phyloP scores from a whole-genome alignment of 108 stramenopile species.

The Pseudonitzschia multistriata region DNA sequence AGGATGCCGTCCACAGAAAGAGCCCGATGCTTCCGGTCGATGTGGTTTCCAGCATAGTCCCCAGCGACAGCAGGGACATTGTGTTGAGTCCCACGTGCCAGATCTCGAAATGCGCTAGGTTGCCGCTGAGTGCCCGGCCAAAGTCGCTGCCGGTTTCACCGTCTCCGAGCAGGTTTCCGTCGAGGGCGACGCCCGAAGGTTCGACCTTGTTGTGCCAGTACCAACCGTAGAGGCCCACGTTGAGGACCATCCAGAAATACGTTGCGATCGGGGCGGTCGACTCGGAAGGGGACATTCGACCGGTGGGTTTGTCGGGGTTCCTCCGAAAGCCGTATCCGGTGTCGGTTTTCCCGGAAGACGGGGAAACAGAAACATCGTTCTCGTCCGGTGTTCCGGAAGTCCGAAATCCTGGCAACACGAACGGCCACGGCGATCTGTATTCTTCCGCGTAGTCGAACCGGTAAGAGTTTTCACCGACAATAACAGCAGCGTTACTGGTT shows the following conservation, averaged over 20 bases:
- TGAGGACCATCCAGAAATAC: constrained; percentile 45
- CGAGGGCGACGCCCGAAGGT: constrained; percentile 42
- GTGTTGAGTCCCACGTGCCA: constrained; percentile 81
- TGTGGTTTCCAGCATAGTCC: constrained; percentile 49
- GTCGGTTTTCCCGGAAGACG: background rate
- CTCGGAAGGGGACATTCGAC: background rate
- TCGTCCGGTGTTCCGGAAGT: background rate
- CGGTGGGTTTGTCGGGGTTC: constrained; percentile 9
- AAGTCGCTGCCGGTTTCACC: constrained; percentile 34
- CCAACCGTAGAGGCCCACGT: constrained; percentile 52
- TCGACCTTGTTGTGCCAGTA: constrained; percentile 67
- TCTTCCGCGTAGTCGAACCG: background rate
- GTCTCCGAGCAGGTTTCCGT: constrained; percentile 12
- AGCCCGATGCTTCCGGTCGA: constrained; percentile 41
- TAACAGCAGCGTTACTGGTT: no score
- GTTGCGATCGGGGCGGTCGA: constrained; percentile 21
- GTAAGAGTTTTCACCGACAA: no score
- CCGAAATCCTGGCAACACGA: background rate
- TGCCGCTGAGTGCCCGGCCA: constrained; percentile 62
- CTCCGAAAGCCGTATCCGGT: constrained; percentile 15
- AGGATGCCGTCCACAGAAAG: constrained; percentile 59
- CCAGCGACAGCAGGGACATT: constrained; percentile 63
- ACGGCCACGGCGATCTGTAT: no score
- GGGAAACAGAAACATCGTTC: no score
- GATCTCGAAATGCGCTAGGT: constrained; percentile 79